Conservation (phyloP, 331 rosid species). For the Malus hybrid region DNA sequence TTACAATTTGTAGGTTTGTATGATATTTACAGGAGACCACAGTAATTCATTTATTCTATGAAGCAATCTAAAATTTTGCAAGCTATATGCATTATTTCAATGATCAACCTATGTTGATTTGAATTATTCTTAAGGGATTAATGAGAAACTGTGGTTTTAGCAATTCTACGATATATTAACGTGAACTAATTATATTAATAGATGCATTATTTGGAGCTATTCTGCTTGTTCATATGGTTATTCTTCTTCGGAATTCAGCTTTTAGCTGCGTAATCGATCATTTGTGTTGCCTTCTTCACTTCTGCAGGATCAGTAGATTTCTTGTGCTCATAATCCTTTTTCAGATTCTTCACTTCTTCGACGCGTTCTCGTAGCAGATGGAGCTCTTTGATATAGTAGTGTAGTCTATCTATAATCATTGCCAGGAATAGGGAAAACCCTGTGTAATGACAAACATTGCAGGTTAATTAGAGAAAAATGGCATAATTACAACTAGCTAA, state of each 20-base stretch:
- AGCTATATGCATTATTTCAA: not conserved
- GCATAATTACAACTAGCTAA: not conserved
- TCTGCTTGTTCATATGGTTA: not conserved
- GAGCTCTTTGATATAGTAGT: constrained; percentile 49
- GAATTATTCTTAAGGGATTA: not conserved
- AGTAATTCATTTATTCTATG: not conserved
- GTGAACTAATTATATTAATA: not conserved
- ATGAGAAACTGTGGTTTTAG: not conserved
- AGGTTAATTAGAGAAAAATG: not conserved
- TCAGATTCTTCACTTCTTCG: constrained; percentile 19
- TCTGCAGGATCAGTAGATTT: not conserved
- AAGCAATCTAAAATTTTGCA: not conserved
- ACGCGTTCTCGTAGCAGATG: constrained; percentile 25
- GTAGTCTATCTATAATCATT: constrained; percentile 54
- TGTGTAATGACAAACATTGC: constrained; percentile 10
- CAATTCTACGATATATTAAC: too few species aligned
- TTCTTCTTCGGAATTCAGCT: not conserved
- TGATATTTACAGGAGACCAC: not conserved
- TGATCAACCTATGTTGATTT: not conserved
- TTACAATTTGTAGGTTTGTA: not conserved
- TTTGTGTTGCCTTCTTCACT: not conserved
- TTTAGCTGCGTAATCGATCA: not conserved
- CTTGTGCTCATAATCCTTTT: not conserved
- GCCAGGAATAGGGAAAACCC: constrained; percentile 60
- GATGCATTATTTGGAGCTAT: not conserved